Conservation (phyloP, 164 flowering plant species). For the Sextonia rubra region DNA sequence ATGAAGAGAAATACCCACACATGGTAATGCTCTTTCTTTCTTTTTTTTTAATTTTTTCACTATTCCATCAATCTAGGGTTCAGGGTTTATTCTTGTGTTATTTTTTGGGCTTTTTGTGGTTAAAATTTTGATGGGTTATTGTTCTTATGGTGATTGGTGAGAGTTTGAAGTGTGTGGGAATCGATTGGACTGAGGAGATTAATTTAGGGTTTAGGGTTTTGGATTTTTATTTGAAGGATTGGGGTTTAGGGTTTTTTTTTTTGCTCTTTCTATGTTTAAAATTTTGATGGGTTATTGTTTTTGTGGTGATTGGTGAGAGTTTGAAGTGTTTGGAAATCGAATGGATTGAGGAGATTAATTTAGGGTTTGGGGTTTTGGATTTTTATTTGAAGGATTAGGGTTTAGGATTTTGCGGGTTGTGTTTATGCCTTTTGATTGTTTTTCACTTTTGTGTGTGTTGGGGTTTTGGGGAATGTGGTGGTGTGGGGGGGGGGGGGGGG, state of each 20-base stretch:
- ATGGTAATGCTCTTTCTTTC: conserved; percentile 48
- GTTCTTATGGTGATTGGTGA: not conserved
- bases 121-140: not conserved
- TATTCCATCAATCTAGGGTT: not conserved
- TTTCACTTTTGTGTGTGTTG: no score
- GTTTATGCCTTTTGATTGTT: no score
- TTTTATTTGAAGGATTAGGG: not conserved
- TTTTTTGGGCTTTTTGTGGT: not conserved
- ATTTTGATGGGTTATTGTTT: not conserved
- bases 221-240: conserved; percentile 1
- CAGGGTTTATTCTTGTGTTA: not conserved
- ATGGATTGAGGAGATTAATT: not conserved
- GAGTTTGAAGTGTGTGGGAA: not conserved
- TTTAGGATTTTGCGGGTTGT: no score
- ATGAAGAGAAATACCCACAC: conserved; percentile 93
- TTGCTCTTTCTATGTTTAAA: no score
- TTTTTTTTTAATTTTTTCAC: not conserved
- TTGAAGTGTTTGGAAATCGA: not conserved
- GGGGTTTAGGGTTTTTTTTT: not conserved
- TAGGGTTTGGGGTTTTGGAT: not conserved
- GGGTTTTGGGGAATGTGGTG: no score
- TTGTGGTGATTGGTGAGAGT: not conserved
- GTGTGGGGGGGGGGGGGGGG: no score
- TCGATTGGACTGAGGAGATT: not conserved
- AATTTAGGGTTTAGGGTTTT: conserved; percentile 6